Base-by-base conservation (phyloP, 2,329 filamentous ascomycete species). In the Aspergillus alliaceus region DNA sequence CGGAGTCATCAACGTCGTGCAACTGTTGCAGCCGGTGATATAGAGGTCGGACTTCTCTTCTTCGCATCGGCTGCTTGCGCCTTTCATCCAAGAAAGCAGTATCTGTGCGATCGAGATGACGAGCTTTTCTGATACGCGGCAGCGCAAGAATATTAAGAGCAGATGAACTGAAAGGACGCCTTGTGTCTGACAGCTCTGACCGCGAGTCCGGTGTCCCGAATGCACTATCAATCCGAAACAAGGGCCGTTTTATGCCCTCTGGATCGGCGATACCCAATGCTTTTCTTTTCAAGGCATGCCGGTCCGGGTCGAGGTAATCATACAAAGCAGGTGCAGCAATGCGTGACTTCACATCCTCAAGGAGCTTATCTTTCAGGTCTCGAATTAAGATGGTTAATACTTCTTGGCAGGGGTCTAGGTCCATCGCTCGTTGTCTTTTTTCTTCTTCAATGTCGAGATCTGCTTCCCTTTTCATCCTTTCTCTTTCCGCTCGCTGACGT, bases 371-470 rank as follows among this genome's bases (percentile, higher is more conserved):
- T 58, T 86, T 87, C 70, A 99, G 80, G 72, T 98, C 93, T 53
- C 86, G 85, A 51, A 89, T 85, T 53, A 97, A 84, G 44, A 90
- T 84, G 59, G 93, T 87, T 37, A 92, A 81, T 32, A 95, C 93
- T 69, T 96, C 93, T 49, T 82, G 78, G 4, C 93, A 90, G n/a
- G 95, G 93, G 73, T 99, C 93, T 62, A 97, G 85, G 70, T 96
- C 89, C 68, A 89, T 88, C 18, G 93, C 93, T 52, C 93, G 83
- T 66, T 93, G 89, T 69, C 86, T 88, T 78, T 95, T 97, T 73
- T 98, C 93, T 64, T 95, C 90, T 69, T 97, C 92, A 7, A 93
- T 71, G 69, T 97, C 93, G 49, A 87, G 84, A 61, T 91, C 90
- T 42, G 91, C 88, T 68, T 96, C 90, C 48, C 84, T 86, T 54